Evolutionary conservation across 2,329 filamentous ascomycete genomes (phyloP).

Genomic region (Arthroderma sp.): DNA sequence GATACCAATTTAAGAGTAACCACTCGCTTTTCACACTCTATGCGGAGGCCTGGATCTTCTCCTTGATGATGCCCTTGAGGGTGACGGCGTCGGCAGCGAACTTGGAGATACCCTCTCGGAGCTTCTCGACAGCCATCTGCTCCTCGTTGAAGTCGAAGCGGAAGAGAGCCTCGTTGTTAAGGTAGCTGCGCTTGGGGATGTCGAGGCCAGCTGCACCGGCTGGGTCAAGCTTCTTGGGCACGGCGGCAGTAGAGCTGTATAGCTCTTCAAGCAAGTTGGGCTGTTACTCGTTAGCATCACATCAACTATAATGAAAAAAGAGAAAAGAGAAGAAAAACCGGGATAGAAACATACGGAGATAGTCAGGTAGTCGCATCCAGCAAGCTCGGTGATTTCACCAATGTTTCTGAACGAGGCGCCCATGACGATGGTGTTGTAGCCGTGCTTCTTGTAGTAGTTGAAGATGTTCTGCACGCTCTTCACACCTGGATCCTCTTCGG

Average conservation of each 20-base stretch:
- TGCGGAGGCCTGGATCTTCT: conserved; percentile 54
- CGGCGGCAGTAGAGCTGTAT: conserved; percentile 64
- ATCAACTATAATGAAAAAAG: no score
- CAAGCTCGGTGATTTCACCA: conserved; percentile 95
- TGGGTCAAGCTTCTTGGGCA: conserved; percentile 88
- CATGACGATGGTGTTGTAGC: conserved; percentile 99
- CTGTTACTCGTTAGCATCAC: conserved; percentile 31
- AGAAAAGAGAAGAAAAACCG: background rate
- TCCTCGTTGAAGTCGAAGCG: conserved; percentile 99
- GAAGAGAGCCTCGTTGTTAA: conserved; percentile 80
- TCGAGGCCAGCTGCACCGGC: conserved; percentile 52
- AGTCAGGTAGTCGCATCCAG: conserved; percentile 96
- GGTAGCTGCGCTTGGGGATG: conserved; percentile 81
- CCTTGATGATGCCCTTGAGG: conserved; percentile 80
- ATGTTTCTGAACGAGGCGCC: conserved; percentile 93
- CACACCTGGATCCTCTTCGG: conserved; percentile 91
- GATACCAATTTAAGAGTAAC: background rate
- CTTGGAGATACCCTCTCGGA: conserved; percentile 98
- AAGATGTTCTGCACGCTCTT: conserved; percentile 86
- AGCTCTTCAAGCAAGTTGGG: conserved; percentile 91
- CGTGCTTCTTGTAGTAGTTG: conserved; percentile 99
- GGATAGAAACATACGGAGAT: conserved; percentile 60
- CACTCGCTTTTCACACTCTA: background rate
- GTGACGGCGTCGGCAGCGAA: conserved; percentile 93
- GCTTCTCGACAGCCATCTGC: conserved; percentile 98